Conservation (phyloP, 305 asterid species). For the Plantago lanceolata region DNA sequence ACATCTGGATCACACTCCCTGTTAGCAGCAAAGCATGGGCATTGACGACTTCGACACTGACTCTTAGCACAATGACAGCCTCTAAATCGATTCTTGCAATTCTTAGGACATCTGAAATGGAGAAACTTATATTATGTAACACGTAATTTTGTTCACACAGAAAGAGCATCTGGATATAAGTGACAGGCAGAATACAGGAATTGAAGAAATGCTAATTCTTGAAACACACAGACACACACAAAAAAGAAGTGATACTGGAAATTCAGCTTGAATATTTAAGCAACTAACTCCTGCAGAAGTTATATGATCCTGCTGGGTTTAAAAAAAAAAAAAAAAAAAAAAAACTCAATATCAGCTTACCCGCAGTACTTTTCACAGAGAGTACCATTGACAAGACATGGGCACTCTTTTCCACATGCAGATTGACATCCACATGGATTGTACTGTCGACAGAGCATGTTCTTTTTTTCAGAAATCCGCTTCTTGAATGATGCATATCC, state of each 20-base stretch:
- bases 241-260: too few relatives aligned
- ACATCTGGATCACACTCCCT: conserved; percentile 98
- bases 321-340: too few relatives aligned
- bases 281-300: not conserved
- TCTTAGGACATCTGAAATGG: conserved; percentile 73
- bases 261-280: too few relatives aligned
- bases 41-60: conserved; percentile 98
- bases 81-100: conserved; percentile 91
- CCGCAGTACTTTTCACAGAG: conserved; percentile 94
- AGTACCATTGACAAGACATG: conserved; percentile 79
- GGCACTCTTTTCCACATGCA: conserved; percentile 91
- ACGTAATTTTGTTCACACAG: conserved; percentile 16
- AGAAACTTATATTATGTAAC: conserved; percentile 22
- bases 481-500: conserved; percentile 85
- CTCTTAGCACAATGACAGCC: conserved; percentile 98
- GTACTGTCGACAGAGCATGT: conserved; percentile 86
- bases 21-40: conserved; percentile 95
- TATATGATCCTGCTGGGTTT: not conserved
- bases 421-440: conserved; percentile 91
- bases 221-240: too few relatives aligned
- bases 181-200: not conserved
- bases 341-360: conserved; percentile 41
- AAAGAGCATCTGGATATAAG: conserved; percentile 14
- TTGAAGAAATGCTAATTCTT: not conserved
- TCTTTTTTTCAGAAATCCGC: conserved; percentile 80